These are phyloP conservation scores for Rhynchospora tenuis DNA, from an alignment of 176 grass and related monocot species.

Conservation along the genomic window DNA sequence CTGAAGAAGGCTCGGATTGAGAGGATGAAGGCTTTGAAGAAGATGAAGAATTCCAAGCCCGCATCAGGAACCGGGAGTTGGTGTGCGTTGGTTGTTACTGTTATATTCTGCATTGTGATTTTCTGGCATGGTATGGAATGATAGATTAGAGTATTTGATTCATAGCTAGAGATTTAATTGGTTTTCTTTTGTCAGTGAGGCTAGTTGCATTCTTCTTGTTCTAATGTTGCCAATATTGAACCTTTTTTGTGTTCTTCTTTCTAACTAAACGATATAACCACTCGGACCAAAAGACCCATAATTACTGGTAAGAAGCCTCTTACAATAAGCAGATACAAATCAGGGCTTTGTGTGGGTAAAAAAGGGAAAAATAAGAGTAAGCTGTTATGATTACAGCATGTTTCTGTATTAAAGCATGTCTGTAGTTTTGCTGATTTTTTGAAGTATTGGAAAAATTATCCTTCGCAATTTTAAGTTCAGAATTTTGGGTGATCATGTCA, in stretches of 20 bases:
- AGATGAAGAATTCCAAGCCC: slow-evolving; percentile 76
- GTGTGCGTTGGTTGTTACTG: slow-evolving; percentile 65
- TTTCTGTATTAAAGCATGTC: neutral
- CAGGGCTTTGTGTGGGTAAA: neutral
- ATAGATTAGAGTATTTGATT: slow-evolving; percentile 10
- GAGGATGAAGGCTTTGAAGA: slow-evolving; percentile 90
- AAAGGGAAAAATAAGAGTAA: neutral
- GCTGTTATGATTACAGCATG: neutral
- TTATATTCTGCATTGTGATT: slow-evolving; percentile 90
- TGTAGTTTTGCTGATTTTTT: neutral
- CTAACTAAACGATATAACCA: neutral
- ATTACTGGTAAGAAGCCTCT: neutral
- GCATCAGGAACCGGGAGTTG: slow-evolving; percentile 40
- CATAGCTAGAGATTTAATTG: neutral
- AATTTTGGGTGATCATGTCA: slow-evolving; percentile 23
- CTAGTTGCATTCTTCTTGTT: neutral
- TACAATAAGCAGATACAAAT: neutral
- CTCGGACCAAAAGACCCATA: neutral
- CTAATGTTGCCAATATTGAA: slow-evolving; percentile 1
- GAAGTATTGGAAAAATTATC: neutral
- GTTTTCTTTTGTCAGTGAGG: neutral
- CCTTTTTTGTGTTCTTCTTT: neutral
- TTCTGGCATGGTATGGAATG: slow-evolving; percentile 88
- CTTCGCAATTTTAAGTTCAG: neutral
- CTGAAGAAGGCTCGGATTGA: slow-evolving; percentile 82